Evolutionary conservation across 1,139 yeast genomes (phyloP), one percentile per base, ranked within the genome.

Genomic region (Lodderomyces theae): DNA sequence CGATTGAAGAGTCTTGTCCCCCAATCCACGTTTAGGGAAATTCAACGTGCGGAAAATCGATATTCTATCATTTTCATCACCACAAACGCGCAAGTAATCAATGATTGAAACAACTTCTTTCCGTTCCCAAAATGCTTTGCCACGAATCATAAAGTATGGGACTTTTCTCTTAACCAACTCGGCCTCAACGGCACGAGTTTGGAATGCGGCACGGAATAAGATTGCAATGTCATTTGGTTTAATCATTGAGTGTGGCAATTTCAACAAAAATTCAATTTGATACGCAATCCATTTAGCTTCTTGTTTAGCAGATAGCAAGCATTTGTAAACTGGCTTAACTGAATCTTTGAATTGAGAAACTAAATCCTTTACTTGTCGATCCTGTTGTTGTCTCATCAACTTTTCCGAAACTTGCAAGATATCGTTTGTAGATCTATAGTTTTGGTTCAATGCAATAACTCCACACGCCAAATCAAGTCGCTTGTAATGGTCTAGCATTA

Each of bases 51-150:
- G 64, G 19, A 77, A 48, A 29, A 78, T 65, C 8, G 50, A 33
- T 17, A 43, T 26, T 13, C 34, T 29, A 36, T 48, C 51, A 39
- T 61, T 58, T 13, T 73, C 76, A 31, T 81, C 77, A 3, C 77
- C 69, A 9, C 86, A 66, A 1, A 80, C 77, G 38, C 86, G 69
- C 23, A 92, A 56, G 48, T 82, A 79, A 53, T 82, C 86, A 38
- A 89, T 46, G 41, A 86, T 68, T 0, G 77, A 64, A 15, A 70
- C 65, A 11, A 87, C 82, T 54, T 87, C 96, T 43, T 75, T 76
- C 26, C 86, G 63, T 32, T 86, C 89, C 90, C 95, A 86, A 52
- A 88, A 86, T 1, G 87, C 82, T 39, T 70, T 69, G 0, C 96
- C 96, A 40, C 82, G 79, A 1, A 83, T 69, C 52, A 89, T 72